Conservation (phyloP, 23 red algal species). For the Gracilaria gracilis region DNA sequence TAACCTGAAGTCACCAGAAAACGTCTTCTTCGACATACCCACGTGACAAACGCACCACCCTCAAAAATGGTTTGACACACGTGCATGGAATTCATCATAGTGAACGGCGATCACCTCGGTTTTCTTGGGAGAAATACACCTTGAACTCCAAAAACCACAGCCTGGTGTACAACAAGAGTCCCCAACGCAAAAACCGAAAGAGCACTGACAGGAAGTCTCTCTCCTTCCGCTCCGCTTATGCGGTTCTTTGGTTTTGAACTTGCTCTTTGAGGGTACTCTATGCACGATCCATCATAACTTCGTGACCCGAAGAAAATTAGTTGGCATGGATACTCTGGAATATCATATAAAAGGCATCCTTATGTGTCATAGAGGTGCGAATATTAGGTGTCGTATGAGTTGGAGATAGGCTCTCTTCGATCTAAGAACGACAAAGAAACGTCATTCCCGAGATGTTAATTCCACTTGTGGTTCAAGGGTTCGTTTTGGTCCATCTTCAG, state of each 20-base stretch:
- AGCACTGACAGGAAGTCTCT: background rate
- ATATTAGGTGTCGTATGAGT: no score
- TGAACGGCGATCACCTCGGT: no score
- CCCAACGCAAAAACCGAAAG: background rate
- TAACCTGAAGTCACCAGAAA: background rate
- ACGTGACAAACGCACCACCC: no score
- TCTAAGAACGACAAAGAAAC: background rate
- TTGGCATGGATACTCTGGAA: no score
- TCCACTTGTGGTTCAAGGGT: slow-evolving; percentile 58
- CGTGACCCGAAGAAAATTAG: no score
- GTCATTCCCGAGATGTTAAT: slow-evolving; percentile 51
- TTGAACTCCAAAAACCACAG: background rate
- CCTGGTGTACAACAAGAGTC: background rate
- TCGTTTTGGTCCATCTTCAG: slow-evolving; percentile 12
- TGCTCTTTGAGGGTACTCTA: background rate
- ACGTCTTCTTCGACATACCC: background rate
- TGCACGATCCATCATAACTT: no score
- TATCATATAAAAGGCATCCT: background rate
- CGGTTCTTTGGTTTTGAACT: background rate
- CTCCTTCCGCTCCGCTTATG: background rate
- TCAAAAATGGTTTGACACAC: no score
- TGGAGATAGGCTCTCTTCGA: background rate
- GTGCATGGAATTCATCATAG: no score
- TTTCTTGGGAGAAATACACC: background rate
- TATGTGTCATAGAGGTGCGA: no score